Evolutionary conservation across 139 green algal species (phyloP), one percentile per base, ranked within the genome.

Genomic region (Chlorella ohadii): DNA sequence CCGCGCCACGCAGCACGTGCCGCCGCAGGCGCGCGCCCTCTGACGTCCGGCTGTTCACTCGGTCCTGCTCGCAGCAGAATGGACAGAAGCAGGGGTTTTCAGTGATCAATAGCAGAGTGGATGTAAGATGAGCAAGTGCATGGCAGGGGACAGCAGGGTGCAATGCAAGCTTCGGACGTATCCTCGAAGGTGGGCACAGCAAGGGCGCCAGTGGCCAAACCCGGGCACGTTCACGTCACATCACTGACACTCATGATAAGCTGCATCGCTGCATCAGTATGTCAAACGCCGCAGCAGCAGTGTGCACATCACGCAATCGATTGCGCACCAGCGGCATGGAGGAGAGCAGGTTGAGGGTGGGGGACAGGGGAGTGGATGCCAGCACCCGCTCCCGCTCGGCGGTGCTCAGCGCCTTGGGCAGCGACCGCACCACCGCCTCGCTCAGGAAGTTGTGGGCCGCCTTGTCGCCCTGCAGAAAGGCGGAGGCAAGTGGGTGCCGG

Each of bases 1-100:
- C 93, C 0, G 92, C 90, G 73, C 94, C 95, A 57, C 89, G 87
- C 59, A 98, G 90, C 84, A 96, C 91, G 72, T 92, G 72, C 44
- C 94, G 89, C 4, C 95, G 87, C 85, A 97, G 87, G 33, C 86
- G 86, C 44, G 86, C 85, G 39, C 92, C 94, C 31, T 86, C 82
- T 64, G 71, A 11, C 12, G 57, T 70, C 23, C 82, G 59, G 44
- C n/a, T 55, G 44, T 80, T 57, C 7, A 86, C 65, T 15, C 65
- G 65, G 65, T 72, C 65, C 65, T 72, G 65, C 1, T 41, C 3
- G 27, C 28, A 31, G 31, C 2, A 25, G 27, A 9, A 13, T 23
- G 31, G 44, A 4, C 13, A n/a, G n/a, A n/a, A n/a, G n/a, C n/a
- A n/a, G n/a, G n/a, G n/a, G n/a, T n/a, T n/a, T n/a, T n/a, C n/a